Conservation (phyloP, 2,329 filamentous ascomycete species). For the Talaromyces marneffei region DNA sequence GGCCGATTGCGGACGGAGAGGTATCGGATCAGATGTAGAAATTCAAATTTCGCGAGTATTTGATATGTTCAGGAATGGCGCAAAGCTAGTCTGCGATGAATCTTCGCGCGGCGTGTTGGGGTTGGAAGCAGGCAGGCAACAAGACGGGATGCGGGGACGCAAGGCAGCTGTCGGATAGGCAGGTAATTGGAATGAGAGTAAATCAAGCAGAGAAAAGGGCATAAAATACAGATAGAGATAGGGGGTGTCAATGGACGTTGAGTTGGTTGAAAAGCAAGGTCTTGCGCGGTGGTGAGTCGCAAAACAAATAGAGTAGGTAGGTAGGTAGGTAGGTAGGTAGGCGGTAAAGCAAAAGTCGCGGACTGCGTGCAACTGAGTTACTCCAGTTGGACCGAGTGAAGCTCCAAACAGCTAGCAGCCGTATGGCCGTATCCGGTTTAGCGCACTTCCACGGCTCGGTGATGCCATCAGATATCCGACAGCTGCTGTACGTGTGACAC, state of each 20-base stretch:
- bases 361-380: too few relatives aligned
- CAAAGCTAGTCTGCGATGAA: not conserved
- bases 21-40: not conserved
- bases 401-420: not conserved
- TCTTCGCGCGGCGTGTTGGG: not conserved
- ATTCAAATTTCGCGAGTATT: too few relatives aligned
- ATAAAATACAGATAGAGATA: not conserved
- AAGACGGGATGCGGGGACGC: conserved; percentile 8
- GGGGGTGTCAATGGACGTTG: not conserved
- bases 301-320: conserved; percentile 5
- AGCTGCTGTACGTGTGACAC: not conserved
- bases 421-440: not conserved
- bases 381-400: not conserved
- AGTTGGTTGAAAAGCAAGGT: not conserved
- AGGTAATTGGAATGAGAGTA: not conserved
- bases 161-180: not conserved
- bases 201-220: not conserved
- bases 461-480: not conserved
- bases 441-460: not conserved
- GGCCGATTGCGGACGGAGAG: not conserved
- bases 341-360: too few relatives aligned
- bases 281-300: conserved; percentile 4
- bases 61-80: not conserved
- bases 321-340: too few relatives aligned
- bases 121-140: not conserved